These are phyloP conservation scores for Tremellales sp. DNA, from an alignment of 1,284 basidiomycete species.

Conservation along the genomic window DNA sequence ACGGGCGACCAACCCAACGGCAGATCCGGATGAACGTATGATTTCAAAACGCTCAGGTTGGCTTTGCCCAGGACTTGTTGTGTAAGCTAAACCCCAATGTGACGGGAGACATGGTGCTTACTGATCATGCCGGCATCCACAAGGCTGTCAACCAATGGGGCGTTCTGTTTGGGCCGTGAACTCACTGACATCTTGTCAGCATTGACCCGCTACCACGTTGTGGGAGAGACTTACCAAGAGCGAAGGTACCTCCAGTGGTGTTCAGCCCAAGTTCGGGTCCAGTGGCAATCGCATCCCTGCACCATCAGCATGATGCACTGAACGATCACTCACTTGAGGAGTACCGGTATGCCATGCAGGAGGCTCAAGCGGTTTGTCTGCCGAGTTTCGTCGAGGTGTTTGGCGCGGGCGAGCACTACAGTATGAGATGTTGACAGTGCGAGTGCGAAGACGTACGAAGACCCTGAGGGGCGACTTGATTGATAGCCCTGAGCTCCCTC, in stretches of 20 bases:
- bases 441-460: no score
- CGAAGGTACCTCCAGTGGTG: neutral
- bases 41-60: slow-evolving; percentile 1
- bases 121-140: slow-evolving; percentile 8
- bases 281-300: neutral
- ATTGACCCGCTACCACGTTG: neutral
- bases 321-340: neutral
- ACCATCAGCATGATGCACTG: neutral
- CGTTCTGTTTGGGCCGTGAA: neutral
- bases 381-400: no score
- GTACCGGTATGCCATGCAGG: neutral
- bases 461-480: no score
- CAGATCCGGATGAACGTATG: neutral
- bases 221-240: neutral
- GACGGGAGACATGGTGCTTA: neutral
- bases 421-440: no score
- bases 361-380: neutral
- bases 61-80: slow-evolving; percentile 7
- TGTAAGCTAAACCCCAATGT: neutral
- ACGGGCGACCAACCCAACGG: slow-evolving; percentile 8
- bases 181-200: neutral
- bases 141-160: slow-evolving; percentile 2
- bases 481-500: no score
- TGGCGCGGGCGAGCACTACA: no score
- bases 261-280: neutral